A percentile compares a stretch with the other conserved stretches of the same genome.
These are phyloP conservation scores for Podaxis carcinomalis DNA, from an alignment of 768 basidiomycete species.

Conservation along the genomic window DNA sequence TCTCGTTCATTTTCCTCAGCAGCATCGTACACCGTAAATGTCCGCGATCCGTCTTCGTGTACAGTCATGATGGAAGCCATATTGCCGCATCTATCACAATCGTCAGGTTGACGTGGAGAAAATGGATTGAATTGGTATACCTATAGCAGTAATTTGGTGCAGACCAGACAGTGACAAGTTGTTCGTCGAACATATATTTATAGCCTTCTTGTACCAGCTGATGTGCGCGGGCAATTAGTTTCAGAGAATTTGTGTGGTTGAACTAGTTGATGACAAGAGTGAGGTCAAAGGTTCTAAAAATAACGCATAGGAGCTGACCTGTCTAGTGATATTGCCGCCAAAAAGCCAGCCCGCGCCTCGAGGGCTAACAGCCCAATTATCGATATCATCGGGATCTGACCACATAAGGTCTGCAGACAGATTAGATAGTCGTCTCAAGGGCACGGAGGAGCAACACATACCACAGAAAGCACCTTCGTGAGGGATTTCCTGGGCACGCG, in stretches of 20 bases:
- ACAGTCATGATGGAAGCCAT: constrained; percentile 89
- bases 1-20: constrained; percentile 89
- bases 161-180: constrained; percentile 91
- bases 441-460: constrained; percentile 24
- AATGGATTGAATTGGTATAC: constrained; percentile 37
- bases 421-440: background rate
- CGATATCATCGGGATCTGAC: constrained; percentile 94
- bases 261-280: constrained; percentile 44
- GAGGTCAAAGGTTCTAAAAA: background rate
- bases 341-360: constrained; percentile 96
- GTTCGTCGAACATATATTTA: constrained; percentile 95
- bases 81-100: constrained; percentile 46
- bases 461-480: constrained; percentile 99
- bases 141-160: constrained; percentile 81
- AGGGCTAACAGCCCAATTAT: constrained; percentile 96
- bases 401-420: constrained; percentile 84
- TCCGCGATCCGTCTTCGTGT: constrained; percentile 56
- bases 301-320: constrained; percentile 41
- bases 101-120: background rate
- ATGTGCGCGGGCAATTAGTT: constrained; percentile 90
- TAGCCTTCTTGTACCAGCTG: constrained; percentile 95
- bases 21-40: constrained; percentile 82
- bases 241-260: constrained; percentile 86
- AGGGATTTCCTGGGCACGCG: constrained; percentile 95
- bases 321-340: constrained; percentile 78